Base-by-base conservation (phyloP, 345 rosid species). In the Pugionium cornutum region DNA sequence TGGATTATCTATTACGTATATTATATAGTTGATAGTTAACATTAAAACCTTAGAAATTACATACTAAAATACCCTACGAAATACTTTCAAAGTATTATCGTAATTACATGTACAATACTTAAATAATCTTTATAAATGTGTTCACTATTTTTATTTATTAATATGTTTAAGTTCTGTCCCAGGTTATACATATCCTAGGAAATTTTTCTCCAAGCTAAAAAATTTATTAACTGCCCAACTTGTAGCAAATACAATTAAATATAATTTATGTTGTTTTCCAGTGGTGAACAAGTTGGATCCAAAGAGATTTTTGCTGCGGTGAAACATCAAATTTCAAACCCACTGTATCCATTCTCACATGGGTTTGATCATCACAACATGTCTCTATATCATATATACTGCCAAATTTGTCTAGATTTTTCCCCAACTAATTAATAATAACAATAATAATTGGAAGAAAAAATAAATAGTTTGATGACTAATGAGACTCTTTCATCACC, bases 401-500 rank as follows among this genome's bases (percentile, higher is more conserved):
- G 53, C 42, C 53, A 77, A 70, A 73, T 45, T 69, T 73, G 65
- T 78, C 69, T 59, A 65, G 57, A 60, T 53, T 69, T 71, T 46
- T 75, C 68, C 49, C 51, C 66, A 69, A 77, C 69, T 67, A 56
- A 83, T 43, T 73, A 66, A 66, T 58, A 51, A 73, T 53, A 59
- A 39, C 34, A 40, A 59, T 58, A 58, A 59, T 52, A 67, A 66
- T 52, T 59, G 37, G 51, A 58, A 65, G 44, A 18, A 43, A 8
- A 51, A 11, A 35, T 1, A 1, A 29, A 56, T 34, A 58, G 35
- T 60, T 66, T 66, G 49, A 59, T 66, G 64, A 79, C 77, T 83
- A 81, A 62, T 50, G 56, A 48, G 83, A 69, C 88, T 45, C 85
- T 49, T 74, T 82, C 83, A 44, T 53, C 46, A 53, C 75, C 87